A percentile compares a stretch with the other conserved stretches of the same genome.
Evolutionary conservation across 495 filamentous ascomycete genomes (phyloP).

Genomic region (Astrocystis sublimbata): DNA sequence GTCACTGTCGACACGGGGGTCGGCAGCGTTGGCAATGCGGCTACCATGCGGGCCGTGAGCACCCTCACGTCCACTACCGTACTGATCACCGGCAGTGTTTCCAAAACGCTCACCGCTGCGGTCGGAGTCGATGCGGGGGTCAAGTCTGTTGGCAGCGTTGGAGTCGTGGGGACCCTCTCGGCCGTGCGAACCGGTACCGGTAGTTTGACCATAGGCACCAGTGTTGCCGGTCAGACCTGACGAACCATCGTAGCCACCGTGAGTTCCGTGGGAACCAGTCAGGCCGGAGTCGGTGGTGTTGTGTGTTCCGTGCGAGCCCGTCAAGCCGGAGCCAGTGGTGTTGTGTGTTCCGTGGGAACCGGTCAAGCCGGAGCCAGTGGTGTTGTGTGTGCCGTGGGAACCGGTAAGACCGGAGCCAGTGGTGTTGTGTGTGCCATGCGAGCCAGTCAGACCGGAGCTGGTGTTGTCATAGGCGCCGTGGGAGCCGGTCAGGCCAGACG

Average conservation of each 20-base stretch:
- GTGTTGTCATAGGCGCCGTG: conserved; percentile 21
- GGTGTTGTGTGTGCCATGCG: conserved; percentile 32
- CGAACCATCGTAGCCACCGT: background rate
- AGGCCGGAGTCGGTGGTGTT: conserved; percentile 18
- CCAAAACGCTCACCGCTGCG: conserved; percentile 37
- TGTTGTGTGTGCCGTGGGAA: conserved; percentile 28
- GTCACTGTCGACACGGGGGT: conserved; percentile 51
- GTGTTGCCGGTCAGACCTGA: background rate
- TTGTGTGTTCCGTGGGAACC: conserved; percentile 15
- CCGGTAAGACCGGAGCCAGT: conserved; percentile 2
- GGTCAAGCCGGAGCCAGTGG: conserved; percentile 6
- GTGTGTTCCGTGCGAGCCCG: conserved; percentile 23
- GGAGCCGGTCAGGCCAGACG: conserved; percentile 15
- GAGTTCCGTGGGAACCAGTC: conserved; percentile 10
- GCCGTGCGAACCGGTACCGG: background rate
- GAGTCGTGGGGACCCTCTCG: conserved; percentile 52
- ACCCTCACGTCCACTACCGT: conserved; percentile 38
- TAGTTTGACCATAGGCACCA: background rate
- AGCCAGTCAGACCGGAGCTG: conserved; percentile 12
- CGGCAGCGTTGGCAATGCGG: conserved; percentile 47
- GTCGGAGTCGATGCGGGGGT: conserved; percentile 53
- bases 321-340: conserved; percentile 21
- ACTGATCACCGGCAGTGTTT: conserved; percentile 30
- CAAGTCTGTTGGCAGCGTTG: conserved; percentile 56
- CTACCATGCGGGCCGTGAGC: conserved; percentile 46